Base-by-base conservation (phyloP, 2,329 filamentous ascomycete genomes). In the Fusarium luffae region DNA sequence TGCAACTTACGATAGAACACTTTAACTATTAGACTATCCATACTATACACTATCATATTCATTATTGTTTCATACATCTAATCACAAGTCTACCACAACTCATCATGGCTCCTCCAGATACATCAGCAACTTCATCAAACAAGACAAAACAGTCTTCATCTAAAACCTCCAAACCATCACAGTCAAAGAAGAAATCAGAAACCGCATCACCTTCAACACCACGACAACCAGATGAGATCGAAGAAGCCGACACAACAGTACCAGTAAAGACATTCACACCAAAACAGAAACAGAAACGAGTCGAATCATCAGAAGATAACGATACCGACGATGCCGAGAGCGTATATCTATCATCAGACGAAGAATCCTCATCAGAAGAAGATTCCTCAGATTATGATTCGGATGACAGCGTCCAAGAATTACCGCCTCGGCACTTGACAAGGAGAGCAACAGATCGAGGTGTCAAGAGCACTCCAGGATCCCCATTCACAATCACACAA, bases 261-360 rank as follows among this genome's bases (percentile, higher is more conserved):
- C 52, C 42, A 44, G 28, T 46, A 49, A 66, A 66, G 43, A 34
- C 43, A 28, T 40, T 23, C 44, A 19, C 58, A 30, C 57, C 66
- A 14, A 66, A 54, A 7, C 59, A 51, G 14, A 50, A 51, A 13
- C 43, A 49, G 27, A 70, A 63, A 16, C 54, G 14, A 19, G 55
- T 47, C 23, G 54, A 72, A 42, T 44, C 57, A 28, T 61, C 72
- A 25, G 50, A 63, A 5, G 41, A 55, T 4, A 47, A 52, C 16
- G 47, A 67, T 13, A 25, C 42, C n/a, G 63, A 63, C n/a, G 72
- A 69, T 27, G 61, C 42, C 47, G 70, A 74, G 42, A 74, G 62
- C 18, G 54, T 74, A 4, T 64, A 74, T 59, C 44, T 74, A 47
- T 72, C 72, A 56, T 67, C 63, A 27, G 60, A 71, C 3, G 42